These are phyloP conservation scores for Cymbomonas tetramitiformis DNA, from an alignment of 139 green algal species.

Conservation along the genomic window DNA sequence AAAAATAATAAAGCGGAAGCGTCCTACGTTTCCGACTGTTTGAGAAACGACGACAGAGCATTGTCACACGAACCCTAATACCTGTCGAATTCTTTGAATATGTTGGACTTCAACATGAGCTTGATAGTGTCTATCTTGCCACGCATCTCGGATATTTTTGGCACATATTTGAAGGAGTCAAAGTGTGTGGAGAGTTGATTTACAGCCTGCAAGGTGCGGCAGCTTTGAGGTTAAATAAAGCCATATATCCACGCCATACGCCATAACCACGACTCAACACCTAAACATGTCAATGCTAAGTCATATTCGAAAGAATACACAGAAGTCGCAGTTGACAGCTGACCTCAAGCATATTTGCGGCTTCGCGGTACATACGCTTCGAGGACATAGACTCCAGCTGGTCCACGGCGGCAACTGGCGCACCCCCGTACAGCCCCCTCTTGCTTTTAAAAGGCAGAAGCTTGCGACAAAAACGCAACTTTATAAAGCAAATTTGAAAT, in stretches of 20 bases:
- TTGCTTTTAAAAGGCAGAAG: background rate
- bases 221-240: background rate
- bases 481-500: too few species aligned
- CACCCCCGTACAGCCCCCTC: constrained; percentile 13
- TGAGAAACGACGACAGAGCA: too few species aligned
- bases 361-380: constrained; percentile 65
- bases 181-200: constrained; percentile 84
- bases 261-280: too few species aligned
- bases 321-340: too few species aligned
- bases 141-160: constrained; percentile 54
- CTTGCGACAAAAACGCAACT: background rate
- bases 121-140: constrained; percentile 38
- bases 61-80: too few species aligned
- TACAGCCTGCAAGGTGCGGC: constrained; percentile 54
- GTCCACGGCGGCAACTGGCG: constrained; percentile 33
- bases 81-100: constrained; percentile 41
- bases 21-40: too few species aligned
- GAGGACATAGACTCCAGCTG: constrained; percentile 28
- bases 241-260: too few species aligned
- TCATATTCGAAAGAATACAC: too few species aligned
- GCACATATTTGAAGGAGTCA: constrained; percentile 62
- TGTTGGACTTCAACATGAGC: constrained; percentile 15
- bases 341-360: constrained; percentile 76
- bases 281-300: too few species aligned
- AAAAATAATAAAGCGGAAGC: too few species aligned